Conservation (phyloP, 192 early-diverging fungal genomes). For the Chytriomyces confervae region DNA sequence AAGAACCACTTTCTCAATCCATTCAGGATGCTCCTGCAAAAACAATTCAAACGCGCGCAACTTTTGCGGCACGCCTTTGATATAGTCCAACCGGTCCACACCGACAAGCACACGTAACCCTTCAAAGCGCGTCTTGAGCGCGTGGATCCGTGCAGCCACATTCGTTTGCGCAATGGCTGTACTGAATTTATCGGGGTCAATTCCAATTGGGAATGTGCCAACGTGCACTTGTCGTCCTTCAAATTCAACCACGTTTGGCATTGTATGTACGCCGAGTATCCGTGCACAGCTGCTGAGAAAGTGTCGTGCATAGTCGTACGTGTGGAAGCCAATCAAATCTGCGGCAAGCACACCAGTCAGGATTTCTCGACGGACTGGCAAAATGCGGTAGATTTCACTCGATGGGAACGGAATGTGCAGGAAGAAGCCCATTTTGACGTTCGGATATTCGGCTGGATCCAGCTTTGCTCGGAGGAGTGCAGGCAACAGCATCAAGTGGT, state of each 20-base stretch:
- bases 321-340: conserved; percentile 98
- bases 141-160: conserved; percentile 56
- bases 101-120: conserved; percentile 93
- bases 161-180: conserved; percentile 49
- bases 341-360: conserved; percentile 88
- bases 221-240: conserved; percentile 93
- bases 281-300: conserved; percentile 97
- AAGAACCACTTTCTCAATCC: conserved; percentile 91
- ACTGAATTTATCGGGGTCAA: conserved; percentile 93
- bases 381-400: conserved; percentile 90
- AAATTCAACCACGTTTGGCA: conserved; percentile 93
- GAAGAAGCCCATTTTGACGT: conserved; percentile 97
- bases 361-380: conserved; percentile 77
- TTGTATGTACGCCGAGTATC: conserved; percentile 90
- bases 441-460: conserved; percentile 32
- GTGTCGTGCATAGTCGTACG: conserved; percentile 98
- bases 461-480: conserved; percentile 76
- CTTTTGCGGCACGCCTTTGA: conserved; percentile 99
- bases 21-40: conserved; percentile 86
- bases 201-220: conserved; percentile 99
- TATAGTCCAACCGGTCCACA: conserved; percentile 98
- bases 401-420: conserved; percentile 98
- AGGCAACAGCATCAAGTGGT: conserved; percentile 98
- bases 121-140: conserved; percentile 81
- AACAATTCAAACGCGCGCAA: conserved; percentile 96